Conservation (phyloP, 345 rosid genomes). For the Moricandia arvensis region DNA sequence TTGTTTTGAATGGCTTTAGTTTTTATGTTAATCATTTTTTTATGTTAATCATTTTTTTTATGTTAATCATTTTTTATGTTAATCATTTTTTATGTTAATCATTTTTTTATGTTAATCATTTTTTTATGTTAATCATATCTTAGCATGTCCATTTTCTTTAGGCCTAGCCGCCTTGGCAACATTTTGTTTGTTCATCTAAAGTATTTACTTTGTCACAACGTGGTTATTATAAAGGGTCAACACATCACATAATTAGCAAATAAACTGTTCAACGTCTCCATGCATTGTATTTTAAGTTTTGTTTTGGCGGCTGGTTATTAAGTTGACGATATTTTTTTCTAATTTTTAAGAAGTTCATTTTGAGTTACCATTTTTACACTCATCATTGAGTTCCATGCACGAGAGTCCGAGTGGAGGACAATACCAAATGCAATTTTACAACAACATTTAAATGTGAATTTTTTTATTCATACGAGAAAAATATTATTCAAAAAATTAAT, state of each 20-base stretch:
- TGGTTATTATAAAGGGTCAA: background rate
- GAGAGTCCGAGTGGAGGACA: background rate
- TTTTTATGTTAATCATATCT: background rate
- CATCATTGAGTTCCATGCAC: background rate
- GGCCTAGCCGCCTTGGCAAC: background rate
- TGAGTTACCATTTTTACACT: background rate
- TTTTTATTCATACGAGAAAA: background rate
- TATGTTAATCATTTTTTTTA: too few species aligned
- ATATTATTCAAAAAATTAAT: background rate
- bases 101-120: too few species aligned
- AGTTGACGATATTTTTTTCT: background rate
- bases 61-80: too few species aligned
- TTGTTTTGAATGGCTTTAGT: too few species aligned
- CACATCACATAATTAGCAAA: constrained; percentile 20
- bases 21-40: too few species aligned
- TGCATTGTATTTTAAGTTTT: constrained; percentile 27
- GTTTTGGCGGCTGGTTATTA: background rate
- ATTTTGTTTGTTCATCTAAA: background rate
- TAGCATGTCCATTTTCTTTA: background rate
- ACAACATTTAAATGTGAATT: too few species aligned
- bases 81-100: too few species aligned
- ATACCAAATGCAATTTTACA: constrained; percentile 20
- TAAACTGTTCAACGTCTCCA: background rate
- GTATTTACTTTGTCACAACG: background rate
- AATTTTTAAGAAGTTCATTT: background rate